Base-by-base conservation (phyloP, 1,284 basidiomycete genomes). In the Sanghuangporus weigelae region DNA sequence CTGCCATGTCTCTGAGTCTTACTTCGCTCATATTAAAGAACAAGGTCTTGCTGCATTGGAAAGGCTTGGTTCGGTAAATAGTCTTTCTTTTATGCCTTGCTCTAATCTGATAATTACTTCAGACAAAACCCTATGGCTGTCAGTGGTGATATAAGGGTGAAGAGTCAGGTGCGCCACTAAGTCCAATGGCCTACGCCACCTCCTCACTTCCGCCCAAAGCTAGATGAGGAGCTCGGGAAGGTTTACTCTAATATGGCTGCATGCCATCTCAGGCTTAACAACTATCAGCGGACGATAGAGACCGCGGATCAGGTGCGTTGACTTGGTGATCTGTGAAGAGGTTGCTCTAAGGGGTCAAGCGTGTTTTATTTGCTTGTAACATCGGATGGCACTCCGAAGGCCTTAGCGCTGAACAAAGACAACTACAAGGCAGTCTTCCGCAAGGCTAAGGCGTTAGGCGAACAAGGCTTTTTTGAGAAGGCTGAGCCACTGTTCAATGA, bases 211-310 rank as follows among this genome's bases (percentile, higher is more conserved):
- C 57, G 21, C 40, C 4, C 38, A 19, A 63, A 93, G 91, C 79
- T 84, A 12, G 90, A 93, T 71, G 77, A 85, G 21, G 78, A 91
- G 50, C 72, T 90, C 31, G 90, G 89, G 73, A 93, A 90, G 76
- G 84, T 92, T 49, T 90, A 93, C 68, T 82, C 86, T 3, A 93
- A 92, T 64, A 89, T 90, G 87, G 83, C 86, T 3, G 89, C 89
- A 3, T 91, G 89, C 68, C 88, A 93, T 71, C 75, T 93, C 68
- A 92, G 89, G 74, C 82, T 82, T 55, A 75, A 78, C 56, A 93
- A 91, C 71, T 93, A 87, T 86, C 82, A 84, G 70, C 84, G 91
- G 11, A 87, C 85, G 0, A 72, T 84, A 57, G 89, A 92, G 69
- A 85, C 88, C 19, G 89, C 90, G 21, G 84, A 92, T 68, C 88